Base-by-base conservation (phyloP, 176 grass and related monocot genomes). In the Alloteropsis semialata region DNA sequence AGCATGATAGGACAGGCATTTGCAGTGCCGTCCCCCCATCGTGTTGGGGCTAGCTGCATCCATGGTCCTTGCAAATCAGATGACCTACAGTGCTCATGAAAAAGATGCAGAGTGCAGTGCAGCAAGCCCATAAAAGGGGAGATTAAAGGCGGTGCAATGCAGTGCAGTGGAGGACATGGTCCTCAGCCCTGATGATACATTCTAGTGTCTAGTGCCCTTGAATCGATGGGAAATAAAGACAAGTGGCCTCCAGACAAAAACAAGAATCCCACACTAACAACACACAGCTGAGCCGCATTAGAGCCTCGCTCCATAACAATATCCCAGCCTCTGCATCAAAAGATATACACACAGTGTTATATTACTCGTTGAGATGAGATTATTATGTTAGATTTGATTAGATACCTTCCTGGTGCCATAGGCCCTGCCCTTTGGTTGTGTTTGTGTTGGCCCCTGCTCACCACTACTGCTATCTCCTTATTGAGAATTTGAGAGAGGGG, bases 111-210 rank as follows among this genome's bases (percentile, higher is more conserved):
- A 50, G 38, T 44, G 32, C 27, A n/a, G 8, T 45, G 29, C 17
- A 65, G 53, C 76, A 29, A 59, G 34, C 69, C 62, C 76, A 81
- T 89, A 76, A 85, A 85, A 85, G 82, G 33, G 69, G 19, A 56
- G 79, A 71, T 89, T 76, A 89, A 81, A 77, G 64, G 55, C 71
- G 54, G 44, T 78, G 60, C 46, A 86, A 62, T 77, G 55, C 71
- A 62, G 44, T 78, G 60, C 46, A 86, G 70, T 77, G 79, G 65
- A 65, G 51, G 65, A 58, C 65, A 84, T 86, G 88, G 79, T 89
- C 88, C 83, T 86, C 30, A 49, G 24, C 34, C 51, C 73, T 58
- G 10, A 30, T 80, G 33, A 50, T 43, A 42, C 22, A 58, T n/a
- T 39, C 73, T 60, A 77, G 69, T 71, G 69, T 49, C 72, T 73